These are phyloP conservation scores for Davidsoniella virescens DNA, from an alignment of 2,329 filamentous ascomycete species.

Conservation along the genomic window DNA sequence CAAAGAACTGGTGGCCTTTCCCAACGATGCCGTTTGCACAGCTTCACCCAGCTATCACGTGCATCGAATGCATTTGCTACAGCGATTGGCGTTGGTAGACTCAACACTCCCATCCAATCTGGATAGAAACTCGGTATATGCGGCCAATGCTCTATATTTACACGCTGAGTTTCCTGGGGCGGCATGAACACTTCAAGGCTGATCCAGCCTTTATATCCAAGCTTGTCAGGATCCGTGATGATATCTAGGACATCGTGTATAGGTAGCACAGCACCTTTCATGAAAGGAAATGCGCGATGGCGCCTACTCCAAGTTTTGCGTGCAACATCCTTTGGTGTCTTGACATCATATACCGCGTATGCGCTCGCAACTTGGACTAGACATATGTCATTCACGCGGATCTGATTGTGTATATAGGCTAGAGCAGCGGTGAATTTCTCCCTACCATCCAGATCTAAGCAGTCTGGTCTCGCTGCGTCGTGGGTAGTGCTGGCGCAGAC, in stretches of 20 bases:
- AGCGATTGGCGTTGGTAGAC: conserved; percentile 6
- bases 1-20: background rate
- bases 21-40: conserved; percentile 14
- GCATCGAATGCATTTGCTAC: conserved; percentile 11
- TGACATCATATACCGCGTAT: too few species aligned
- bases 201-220: conserved; percentile 14
- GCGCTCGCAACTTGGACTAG: conserved; percentile 16
- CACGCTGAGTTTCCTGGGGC: too few species aligned
- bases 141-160: too few species aligned
- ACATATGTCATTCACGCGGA: conserved; percentile 5
- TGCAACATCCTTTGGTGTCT: too few species aligned
- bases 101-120: conserved; percentile 2
- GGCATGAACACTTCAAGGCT: conserved; percentile 16
- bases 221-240: conserved; percentile 8
- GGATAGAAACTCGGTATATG: background rate
- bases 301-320: conserved; percentile 14
- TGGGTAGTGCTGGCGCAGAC: conserved; percentile 13
- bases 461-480: background rate
- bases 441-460: background rate
- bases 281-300: conserved; percentile 13
- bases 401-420: too few species aligned
- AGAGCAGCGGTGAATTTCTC: too few species aligned
- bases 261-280: too few species aligned
- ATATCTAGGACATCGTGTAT: conserved; percentile 14
- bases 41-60: conserved; percentile 13